Base-by-base conservation (phyloP, 768 basidiomycete species). In the Tylopilus sp. region DNA sequence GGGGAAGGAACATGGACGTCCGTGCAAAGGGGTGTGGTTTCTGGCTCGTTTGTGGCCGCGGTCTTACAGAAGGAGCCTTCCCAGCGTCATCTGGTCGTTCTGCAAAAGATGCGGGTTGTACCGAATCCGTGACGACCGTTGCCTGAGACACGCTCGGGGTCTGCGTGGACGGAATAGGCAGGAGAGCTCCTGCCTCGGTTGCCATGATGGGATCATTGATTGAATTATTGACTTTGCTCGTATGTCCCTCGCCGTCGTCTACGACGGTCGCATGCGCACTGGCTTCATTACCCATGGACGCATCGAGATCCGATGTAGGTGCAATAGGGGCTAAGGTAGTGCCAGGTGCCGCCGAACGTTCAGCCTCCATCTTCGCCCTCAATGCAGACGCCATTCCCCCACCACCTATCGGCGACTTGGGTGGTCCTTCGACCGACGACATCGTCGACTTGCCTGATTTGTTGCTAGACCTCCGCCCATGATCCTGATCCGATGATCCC, bases 1-100 rank as follows among this genome's bases (percentile, higher is more conserved):
- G 79, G 0, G 79, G 79, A 33, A 77, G 68, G 54, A 81, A 81
- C 20, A 79, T 56, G 44, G 75, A 76, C 18, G 70, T 66, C 21
- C 76, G 70, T 11, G 57, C 43, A 44, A 70, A 64, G 2, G 66
- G 62, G 33, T 67, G 66, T 3, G 61, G 50, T 6, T 54, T 41
- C 26, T 18, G 13, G 36, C 40, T 57, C 51, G 54, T 54, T 44
- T 43, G 53, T 26, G 57, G 66, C 8, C 64, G 72, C 39, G 52
- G 55, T 11, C 67, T 62, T 57, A 67, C 60, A 55, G 65, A 64
- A 57, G 57, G 20, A 21, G 48, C 48, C 53, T 56, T 50, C 39
- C 57, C 51, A 9, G 42, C 40, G 35, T 56, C 43, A 45, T 60
- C 43, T 17, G 40, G 20, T 41, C 30, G 41, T 18, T 47, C 45